Evolutionary conservation across 306 rosid species (phyloP), one percentile per base, ranked within the genome.

Genomic region (Quercus robur): DNA sequence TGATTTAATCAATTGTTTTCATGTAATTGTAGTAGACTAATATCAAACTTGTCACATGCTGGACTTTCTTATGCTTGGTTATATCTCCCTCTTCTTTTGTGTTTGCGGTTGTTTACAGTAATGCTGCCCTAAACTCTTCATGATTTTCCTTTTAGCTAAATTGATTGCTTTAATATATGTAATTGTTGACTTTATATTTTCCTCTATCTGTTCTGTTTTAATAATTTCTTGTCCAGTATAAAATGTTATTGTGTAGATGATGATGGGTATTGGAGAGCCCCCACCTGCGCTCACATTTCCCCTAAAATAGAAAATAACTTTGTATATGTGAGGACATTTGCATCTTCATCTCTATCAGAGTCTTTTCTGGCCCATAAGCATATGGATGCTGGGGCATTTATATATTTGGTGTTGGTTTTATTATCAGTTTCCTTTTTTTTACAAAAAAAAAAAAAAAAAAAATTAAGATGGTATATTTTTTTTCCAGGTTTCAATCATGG

Each of bases 401-500:
- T 58, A 30, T 58, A 59, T 76, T 55, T 67, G 64, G 31, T 28
- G 19, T 38, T 75, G 76, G 56, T 81, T 20, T 56, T 73, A 33
- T 49, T 73, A 33, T 38, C 57, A 13, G 35, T 56, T 80, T 75
- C 77, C 2, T 38, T 38, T 38, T 38, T 7, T 38, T 7, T 38
- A 38, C 9, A 2, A 5, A 33, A 33, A 33, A 33, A 33, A 33
- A 38, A 35, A 35, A 35, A 5, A 33, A 33, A 35, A 33, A 35
- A 33, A 38, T 7, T 64, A 35, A 46, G 81, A 81, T 80, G 20
- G 79, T 82, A 59, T 69, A 3, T 20, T 67, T 72, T 30, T 64
- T 62, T 86, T 84, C 82, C 82, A 96, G 99, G 88, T 93, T 84
- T 91, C 99, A 56, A 79, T 93, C 28, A 74, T 70, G 76, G 90